Evolutionary conservation across 176 grass and related monocot genomes (phyloP).

Genomic region (Pontederia paniculata): DNA sequence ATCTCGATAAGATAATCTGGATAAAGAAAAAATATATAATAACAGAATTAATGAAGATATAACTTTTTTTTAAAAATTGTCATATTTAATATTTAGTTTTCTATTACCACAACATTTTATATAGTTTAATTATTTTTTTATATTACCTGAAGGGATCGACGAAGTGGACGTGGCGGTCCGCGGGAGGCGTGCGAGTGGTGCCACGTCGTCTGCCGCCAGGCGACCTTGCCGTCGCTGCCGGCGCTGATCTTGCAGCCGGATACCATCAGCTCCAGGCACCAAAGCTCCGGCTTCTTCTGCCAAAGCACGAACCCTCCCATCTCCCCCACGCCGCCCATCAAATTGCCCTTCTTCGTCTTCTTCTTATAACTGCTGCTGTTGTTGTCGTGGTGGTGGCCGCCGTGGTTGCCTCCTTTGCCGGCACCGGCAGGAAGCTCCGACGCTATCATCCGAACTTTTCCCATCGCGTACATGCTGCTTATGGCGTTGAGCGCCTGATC

Average conservation of each 20-base stretch:
- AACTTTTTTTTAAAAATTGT: no score
- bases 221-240: constrained; percentile 21
- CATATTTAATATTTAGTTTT: no score
- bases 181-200: constrained; percentile 11
- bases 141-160: constrained; percentile 19
- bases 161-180: constrained; percentile 18
- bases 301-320: constrained; percentile 22
- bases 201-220: constrained; percentile 18
- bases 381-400: neutral
- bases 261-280: constrained; percentile 20
- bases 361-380: neutral
- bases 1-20: no score
- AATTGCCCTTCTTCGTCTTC: no score
- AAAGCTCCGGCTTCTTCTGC: constrained; percentile 16
- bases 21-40: no score
- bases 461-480: constrained; percentile 20
- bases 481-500: constrained; percentile 4
- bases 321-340: neutral
- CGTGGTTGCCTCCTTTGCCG: neutral
- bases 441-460: constrained; percentile 19
- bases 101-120: no score
- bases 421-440: neutral
- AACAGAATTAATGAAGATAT: no score
- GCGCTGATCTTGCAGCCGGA: constrained; percentile 18
- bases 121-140: no score